Evolutionary conservation across 345 rosid species (phyloP), one percentile per base, ranked within the genome.

Genomic region (Psidium friedrichsthalianum): DNA sequence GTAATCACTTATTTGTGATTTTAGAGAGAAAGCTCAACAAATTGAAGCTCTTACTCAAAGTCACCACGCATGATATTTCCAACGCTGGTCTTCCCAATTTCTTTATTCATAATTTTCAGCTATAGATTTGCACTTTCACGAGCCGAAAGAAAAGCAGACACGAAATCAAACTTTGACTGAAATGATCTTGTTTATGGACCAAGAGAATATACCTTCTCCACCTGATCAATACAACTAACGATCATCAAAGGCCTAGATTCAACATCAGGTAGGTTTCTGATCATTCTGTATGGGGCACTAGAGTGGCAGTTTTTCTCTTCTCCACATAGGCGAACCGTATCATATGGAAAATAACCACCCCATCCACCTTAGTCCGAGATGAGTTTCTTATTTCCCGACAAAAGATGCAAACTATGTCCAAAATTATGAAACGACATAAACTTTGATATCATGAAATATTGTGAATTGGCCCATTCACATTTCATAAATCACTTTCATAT

Each of bases 341-440:
- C 99, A 88, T 97, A 97, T 6, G 98, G 95, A 86, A 97, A 95
- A 86, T 94, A 97, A 52, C 98, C 99, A 56, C 95, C 99, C 98
- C 99, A 95, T 8, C 99, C 99, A 90, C 98, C 98, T 97, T n/a
- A 87, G 83, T 69, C 47, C 47, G 36, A 36, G 78, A 69, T 47
- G 47, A 36, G 24, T 36, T 69, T 36, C 4, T 69, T 69, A 69
- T 36, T n/a, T 8, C 47, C 78, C 36, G 47, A 69, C 5, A 58
- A 87, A 85, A 91, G 78, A 76, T 84, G 86, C 85, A 27, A 87
- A 69, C 1, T 49, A n/a, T 24, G n/a, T n/a, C n/a, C n/a, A 4
- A 56, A 56, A 83, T 25, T 21, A 29, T 56, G 25, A 40, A 55
- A 42, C 24, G 64, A 55, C 24, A 29, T 55, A 24, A 47, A 83